Conservation (phyloP, 2,329 filamentous ascomycete genomes). For the Cordyceps militaris region DNA sequence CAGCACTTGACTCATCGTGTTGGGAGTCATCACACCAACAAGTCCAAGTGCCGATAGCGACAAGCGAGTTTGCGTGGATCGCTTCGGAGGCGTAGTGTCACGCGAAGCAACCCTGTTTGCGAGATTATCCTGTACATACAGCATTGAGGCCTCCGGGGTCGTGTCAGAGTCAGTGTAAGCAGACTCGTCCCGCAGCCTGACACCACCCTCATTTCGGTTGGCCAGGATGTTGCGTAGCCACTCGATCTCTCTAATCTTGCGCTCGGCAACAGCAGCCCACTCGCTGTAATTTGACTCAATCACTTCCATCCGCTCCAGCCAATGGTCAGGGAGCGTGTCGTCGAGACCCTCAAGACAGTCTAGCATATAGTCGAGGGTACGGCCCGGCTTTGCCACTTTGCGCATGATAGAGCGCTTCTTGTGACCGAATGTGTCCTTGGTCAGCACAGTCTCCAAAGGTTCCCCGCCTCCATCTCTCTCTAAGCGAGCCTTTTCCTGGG, state of each 20-base stretch:
- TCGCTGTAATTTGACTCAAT: conserved; percentile 70
- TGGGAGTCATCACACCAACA: not conserved
- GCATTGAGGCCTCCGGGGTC: not conserved
- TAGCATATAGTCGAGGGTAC: conserved; percentile 74
- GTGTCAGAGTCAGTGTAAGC: not conserved
- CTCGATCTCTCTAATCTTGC: conserved; percentile 62
- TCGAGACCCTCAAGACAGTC: conserved; percentile 76
- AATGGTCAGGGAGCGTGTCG: conserved; percentile 77
- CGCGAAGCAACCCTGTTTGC: conserved; percentile 7
- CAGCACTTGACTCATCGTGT: not conserved
- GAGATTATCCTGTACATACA: conserved; percentile 4
- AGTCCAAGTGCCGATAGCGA: not conserved
- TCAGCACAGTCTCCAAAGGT: conserved; percentile 20
- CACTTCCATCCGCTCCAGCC: conserved; percentile 80
- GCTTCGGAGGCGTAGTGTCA: conserved; percentile 12
- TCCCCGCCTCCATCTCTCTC: conserved; percentile 15
- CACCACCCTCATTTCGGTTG: not conserved
- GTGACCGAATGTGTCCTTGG: conserved; percentile 43
- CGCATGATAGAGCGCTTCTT: conserved; percentile 58
- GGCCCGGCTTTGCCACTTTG: conserved; percentile 63
- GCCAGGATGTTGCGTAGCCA: conserved; percentile 26
- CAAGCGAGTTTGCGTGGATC: not conserved
- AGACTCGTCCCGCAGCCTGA: not conserved
- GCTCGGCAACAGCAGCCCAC: conserved; percentile 75
- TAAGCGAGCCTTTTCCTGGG: conserved; percentile 16